Evolutionary conservation across 805 yeast species (phyloP), one percentile per base, ranked within the genome.

Genomic region (Priceomyces castillae): DNA sequence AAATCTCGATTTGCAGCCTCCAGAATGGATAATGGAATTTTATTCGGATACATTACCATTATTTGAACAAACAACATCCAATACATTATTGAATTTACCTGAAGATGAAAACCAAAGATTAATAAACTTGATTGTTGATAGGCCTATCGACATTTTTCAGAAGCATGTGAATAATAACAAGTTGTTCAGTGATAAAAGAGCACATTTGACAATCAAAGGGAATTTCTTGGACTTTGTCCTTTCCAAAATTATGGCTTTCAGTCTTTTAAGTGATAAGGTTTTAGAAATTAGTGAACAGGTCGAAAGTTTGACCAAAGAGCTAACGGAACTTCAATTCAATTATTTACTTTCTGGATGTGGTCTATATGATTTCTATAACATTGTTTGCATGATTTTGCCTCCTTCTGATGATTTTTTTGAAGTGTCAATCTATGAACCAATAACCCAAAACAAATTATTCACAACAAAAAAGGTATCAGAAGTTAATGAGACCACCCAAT

Each of bases 21-120:
- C 97, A 0, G 95, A 86, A 46, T 90, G 95, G 90, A 65, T 86
- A 17, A 68, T 77, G 39, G 83, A 79, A n/a, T 81, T 83, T 51
- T 73, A 84, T 38, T 67, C 78, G 0, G 84, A 80, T 12, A 67
- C 85, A 22, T 69, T 83, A 44, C 79, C 80, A 1, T 61, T 87
- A 1, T 73, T 85, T 47, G 81, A 79, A 47, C 67, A 58, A 44
- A 47, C 50, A 44, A 51, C 54, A 22, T 53, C 68, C 7, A 59
- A 59, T 4, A 65, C 74, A 2, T 57, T 81, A 7, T 55, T 84
- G 49, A 68, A 68, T 19, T 56, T 80, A 28, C 50, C 66, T 3
- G 55, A 54, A 1, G 64, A 62, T 0, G 64, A 65, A 14, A 62
- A 72, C 41, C 54, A 54, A 1, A 51, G 59, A 12, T 69, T 82